phyloP scores from a whole-genome alignment of 129 eudicot genomes.

The Dittrichia graveolens region DNA sequence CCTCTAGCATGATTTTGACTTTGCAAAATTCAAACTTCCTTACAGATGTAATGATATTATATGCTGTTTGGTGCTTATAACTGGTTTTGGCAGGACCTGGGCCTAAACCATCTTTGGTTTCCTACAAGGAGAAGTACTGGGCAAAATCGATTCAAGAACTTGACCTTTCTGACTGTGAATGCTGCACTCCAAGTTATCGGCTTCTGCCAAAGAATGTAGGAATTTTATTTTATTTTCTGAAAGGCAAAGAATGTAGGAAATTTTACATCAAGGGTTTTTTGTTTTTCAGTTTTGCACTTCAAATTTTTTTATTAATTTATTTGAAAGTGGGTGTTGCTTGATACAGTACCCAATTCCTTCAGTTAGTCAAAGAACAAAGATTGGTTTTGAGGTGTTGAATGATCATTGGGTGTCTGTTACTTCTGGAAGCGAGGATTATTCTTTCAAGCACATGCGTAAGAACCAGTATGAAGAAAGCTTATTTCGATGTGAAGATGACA shows the following conservation, averaged over 20 bases:
- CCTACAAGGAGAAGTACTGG: conserved; percentile 64
- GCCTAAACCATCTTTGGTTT: conserved; percentile 19
- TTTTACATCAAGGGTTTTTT: conserved; percentile 15
- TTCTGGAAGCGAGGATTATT: conserved; percentile 98
- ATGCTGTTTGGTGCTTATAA: conserved; percentile 21
- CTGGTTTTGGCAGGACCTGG: conserved; percentile 28
- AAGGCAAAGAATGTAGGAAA: conserved; percentile 66
- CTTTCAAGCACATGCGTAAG: conserved; percentile 98
- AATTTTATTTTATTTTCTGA: background rate
- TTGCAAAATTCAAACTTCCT: conserved; percentile 9
- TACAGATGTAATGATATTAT: conserved; percentile 17
- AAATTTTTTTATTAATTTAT: background rate
- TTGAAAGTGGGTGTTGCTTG: conserved; percentile 29
- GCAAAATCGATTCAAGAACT: conserved; percentile 94
- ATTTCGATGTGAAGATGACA: conserved; percentile 98
- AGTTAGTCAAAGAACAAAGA: conserved; percentile 75
- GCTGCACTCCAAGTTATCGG: conserved; percentile 98
- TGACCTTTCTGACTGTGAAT: conserved; percentile 90
- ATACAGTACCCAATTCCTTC: conserved; percentile 85
- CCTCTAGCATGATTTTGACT: conserved; percentile 25
- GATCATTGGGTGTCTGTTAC: conserved; percentile 99
- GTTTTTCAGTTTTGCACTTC: conserved; percentile 20
- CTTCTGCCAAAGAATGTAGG: conserved; percentile 94
- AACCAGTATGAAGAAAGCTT: conserved; percentile 98
- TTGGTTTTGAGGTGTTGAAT: conserved; percentile 84